These are phyloP conservation scores for Malus orientalis DNA, from an alignment of 306 rosid species.

Conservation along the genomic window DNA sequence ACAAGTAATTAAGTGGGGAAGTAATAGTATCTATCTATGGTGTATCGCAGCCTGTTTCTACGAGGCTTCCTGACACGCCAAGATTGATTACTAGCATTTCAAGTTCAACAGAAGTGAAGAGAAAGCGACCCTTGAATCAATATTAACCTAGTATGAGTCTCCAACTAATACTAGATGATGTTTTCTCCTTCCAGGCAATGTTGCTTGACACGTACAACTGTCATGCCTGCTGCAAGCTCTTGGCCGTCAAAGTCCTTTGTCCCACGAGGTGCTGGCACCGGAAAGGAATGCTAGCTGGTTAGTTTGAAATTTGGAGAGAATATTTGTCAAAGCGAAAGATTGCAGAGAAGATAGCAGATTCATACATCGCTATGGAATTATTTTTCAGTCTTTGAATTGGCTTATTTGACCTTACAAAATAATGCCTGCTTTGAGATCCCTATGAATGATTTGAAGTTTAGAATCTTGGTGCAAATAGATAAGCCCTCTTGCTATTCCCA, in stretches of 20 bases:
- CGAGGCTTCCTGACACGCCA: background rate
- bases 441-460: constrained; percentile 2
- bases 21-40: no score
- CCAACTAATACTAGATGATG: background rate
- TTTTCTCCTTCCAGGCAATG: background rate
- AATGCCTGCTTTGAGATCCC: constrained; percentile 15
- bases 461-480: constrained; percentile 15
- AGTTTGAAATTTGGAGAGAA: background rate
- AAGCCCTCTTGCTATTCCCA: constrained; percentile 11
- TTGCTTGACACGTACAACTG: background rate
- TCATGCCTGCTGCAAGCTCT: background rate
- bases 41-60: background rate
- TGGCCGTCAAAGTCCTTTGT: background rate
- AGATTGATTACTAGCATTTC: no score
- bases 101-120: no score
- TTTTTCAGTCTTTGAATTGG: background rate
- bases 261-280: background rate
- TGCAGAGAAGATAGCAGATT: background rate
- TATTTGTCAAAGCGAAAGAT: background rate
- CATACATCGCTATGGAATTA: background rate
- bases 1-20: background rate
- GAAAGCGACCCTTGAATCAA: background rate
- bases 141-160: no score
- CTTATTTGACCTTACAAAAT: background rate
- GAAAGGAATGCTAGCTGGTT: background rate